Percentiles rank a stretch among this genome's conserved stretches.
Evolutionary conservation across 495 filamentous ascomycete genomes (phyloP).

Genomic region (Friedmanniomyces simplex): DNA sequence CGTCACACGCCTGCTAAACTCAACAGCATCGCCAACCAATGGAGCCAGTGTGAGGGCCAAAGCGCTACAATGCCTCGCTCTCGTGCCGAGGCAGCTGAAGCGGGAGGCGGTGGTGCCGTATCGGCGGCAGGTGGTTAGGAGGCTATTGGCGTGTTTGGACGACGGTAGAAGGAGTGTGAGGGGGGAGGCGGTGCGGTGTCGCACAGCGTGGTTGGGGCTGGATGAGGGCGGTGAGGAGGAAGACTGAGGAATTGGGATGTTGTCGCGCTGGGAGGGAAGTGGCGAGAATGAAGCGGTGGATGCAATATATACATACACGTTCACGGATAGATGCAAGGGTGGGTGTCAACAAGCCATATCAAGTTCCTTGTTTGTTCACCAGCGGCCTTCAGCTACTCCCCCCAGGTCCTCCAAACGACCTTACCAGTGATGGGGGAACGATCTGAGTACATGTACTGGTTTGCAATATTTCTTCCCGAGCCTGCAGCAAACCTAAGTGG

Average conservation of each 20-base stretch:
- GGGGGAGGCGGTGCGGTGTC: conserved; percentile 57
- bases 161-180: conserved; percentile 58
- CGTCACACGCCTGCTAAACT: conserved; percentile 46
- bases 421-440: no score
- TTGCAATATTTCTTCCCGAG: no score
- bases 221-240: conserved; percentile 53
- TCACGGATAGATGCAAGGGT: no score
- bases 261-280: no score
- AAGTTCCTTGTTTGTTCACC: no score
- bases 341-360: no score
- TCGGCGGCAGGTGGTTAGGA: conserved; percentile 44
- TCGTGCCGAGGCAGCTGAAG: conserved; percentile 40
- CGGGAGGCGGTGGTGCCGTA: conserved; percentile 45
- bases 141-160: conserved; percentile 47
- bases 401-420: no score
- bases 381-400: no score
- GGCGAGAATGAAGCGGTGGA: not conserved
- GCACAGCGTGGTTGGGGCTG: conserved; percentile 55
- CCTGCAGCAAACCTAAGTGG: no score
- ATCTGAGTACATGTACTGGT: no score
- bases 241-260: no score
- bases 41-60: conserved; percentile 39
- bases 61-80: conserved; percentile 46
- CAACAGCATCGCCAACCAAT: conserved; percentile 27
- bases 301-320: not conserved